Percentiles rank a stretch among this genome's conserved stretches.
Conservation (phyloP, 2,329 filamentous ascomycete species). For the Aspergillus neoniger region DNA sequence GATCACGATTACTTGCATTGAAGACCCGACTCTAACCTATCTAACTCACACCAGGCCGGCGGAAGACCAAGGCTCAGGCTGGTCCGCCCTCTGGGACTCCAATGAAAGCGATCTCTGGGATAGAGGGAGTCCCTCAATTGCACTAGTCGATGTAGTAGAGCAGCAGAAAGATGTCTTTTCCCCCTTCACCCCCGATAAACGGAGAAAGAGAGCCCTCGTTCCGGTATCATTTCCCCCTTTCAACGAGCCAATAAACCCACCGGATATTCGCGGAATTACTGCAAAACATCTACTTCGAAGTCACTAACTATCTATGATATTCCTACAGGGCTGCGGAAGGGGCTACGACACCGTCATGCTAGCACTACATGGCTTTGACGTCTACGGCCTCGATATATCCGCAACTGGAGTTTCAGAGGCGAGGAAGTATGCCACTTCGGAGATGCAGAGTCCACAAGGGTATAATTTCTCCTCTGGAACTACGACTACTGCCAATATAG, state of each 20-base stretch:
- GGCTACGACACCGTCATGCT: conserved; percentile 38
- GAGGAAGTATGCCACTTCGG: conserved; percentile 20
- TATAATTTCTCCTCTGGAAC: conserved; percentile 20
- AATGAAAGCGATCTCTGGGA: conserved; percentile 35
- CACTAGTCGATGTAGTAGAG: conserved; percentile 33
- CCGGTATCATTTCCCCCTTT: conserved; percentile 22
- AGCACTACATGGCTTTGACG: conserved; percentile 35
- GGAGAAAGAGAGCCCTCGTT: conserved; percentile 31
- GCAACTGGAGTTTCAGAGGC: conserved; percentile 26
- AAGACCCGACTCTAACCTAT: neutral
- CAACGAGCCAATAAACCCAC: neutral
- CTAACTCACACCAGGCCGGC: neutral
- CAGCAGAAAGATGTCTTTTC: conserved; percentile 18
- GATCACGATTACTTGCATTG: neutral
- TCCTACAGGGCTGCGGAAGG: conserved; percentile 33
- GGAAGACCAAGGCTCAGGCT: conserved; percentile 14
- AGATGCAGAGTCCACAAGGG: conserved; percentile 20
- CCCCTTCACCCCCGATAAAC: conserved; percentile 20
- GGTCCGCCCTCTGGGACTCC: conserved; percentile 27
- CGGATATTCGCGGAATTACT: neutral
- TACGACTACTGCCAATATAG: neutral
- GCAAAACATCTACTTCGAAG: neutral
- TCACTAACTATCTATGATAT: neutral
- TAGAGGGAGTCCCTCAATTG: conserved; percentile 32
- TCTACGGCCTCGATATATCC: conserved; percentile 34